Evolutionary conservation across 2,329 filamentous ascomycete genomes (phyloP).

Genomic region (Calonectria pseudoturangicola): DNA sequence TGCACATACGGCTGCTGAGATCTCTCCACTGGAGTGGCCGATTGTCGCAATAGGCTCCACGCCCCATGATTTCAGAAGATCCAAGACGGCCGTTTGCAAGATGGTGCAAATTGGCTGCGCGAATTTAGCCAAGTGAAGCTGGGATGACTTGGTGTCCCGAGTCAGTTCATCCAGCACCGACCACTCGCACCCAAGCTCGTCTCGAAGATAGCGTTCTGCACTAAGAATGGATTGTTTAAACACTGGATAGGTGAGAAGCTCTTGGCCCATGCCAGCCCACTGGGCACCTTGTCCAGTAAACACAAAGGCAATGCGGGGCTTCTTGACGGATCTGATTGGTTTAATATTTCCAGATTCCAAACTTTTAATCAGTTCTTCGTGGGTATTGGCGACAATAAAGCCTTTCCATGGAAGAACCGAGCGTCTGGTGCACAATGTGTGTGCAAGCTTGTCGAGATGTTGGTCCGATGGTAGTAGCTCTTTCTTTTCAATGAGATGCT

Average conservation of each 20-base stretch:
- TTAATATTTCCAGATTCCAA: constrained; percentile 7
- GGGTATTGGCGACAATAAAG: neutral
- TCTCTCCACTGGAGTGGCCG: neutral
- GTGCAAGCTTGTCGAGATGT: neutral
- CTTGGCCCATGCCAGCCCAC: constrained; percentile 58
- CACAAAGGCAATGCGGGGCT: constrained; percentile 51
- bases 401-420: neutral
- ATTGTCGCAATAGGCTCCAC: neutral
- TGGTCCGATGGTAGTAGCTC: neutral
- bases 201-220: constrained; percentile 49
- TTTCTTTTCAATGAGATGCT: neutral
- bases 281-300: constrained; percentile 61
- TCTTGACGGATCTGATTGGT: constrained; percentile 17
- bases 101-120: constrained; percentile 58
- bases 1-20: neutral
- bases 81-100: constrained; percentile 54
- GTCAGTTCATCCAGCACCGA: constrained; percentile 22
- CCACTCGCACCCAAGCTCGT: constrained; percentile 53
- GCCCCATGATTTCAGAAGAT: constrained; percentile 46
- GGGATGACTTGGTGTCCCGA: neutral
- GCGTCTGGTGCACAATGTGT: neutral
- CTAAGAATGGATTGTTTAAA: constrained; percentile 36
- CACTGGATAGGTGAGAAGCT: constrained; percentile 45
- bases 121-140: constrained; percentile 50
- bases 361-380: constrained; percentile 44